Evolutionary conservation across 73 alveolate species (phyloP).

Genomic region (Diophrys appendiculata): DNA sequence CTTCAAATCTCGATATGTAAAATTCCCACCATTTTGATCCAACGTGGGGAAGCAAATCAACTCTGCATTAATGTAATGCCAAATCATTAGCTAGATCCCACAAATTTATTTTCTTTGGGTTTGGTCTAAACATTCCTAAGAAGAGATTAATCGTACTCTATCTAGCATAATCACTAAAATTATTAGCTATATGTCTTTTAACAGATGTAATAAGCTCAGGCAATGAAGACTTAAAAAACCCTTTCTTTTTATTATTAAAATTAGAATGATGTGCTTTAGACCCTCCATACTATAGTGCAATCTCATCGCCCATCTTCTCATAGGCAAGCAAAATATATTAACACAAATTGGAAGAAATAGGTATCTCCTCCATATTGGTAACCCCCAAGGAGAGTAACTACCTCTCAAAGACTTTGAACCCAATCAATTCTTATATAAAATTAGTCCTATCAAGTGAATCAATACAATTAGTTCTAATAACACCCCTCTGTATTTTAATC

Average conservation of each 20-base stretch:
- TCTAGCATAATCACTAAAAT: constrained; percentile 71
- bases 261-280: constrained; percentile 83
- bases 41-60: constrained; percentile 27
- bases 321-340: constrained; percentile 28
- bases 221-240: constrained; percentile 56
- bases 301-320: constrained; percentile 85
- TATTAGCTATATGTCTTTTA: constrained; percentile 82
- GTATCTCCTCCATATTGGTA: neutral
- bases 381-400: constrained; percentile 58
- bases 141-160: constrained; percentile 75
- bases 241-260: constrained; percentile 62
- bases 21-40: constrained; percentile 69
- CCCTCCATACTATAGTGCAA: constrained; percentile 83
- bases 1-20: constrained; percentile 21
- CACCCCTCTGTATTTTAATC: constrained; percentile 81
- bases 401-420: constrained; percentile 63
- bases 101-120: constrained; percentile 16
- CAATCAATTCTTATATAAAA: constrained; percentile 80
- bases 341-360: neutral
- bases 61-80: constrained; percentile 36
- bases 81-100: constrained; percentile 54
- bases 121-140: constrained; percentile 75
- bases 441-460: constrained; percentile 98
- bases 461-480: constrained; percentile 94
- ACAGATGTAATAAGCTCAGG: constrained; percentile 79